Evolutionary conservation across 1,284 basidiomycete species (phyloP), one percentile per base, ranked within the genome.

Genomic region (Apiotrichum siamense): DNA sequence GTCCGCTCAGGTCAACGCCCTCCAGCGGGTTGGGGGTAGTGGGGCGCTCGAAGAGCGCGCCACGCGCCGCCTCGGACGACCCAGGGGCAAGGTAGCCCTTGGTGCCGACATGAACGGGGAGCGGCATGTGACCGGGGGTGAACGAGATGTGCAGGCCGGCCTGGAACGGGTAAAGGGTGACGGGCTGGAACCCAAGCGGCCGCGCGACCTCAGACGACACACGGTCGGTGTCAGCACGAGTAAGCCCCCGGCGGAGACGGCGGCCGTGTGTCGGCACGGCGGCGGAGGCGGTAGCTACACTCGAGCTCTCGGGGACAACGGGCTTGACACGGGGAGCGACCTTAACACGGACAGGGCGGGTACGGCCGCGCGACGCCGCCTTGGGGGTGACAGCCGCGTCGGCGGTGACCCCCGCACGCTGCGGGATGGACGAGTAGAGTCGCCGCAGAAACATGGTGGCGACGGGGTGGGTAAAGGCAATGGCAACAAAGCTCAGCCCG

Each of bases 351-450:
- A 52, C 44, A 47, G 52, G 55, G 36, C 55, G 55, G 17, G 49
- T 38, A 31, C 52, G 55, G 25, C 55, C 55, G 47, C 52, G 55
- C 31, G 55, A 50, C 23, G 40, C 29, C 23, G 51, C 31, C 29
- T 47, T 48, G 26, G 54, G 33, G n/a, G 48, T 43, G 13, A 42
- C 32, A 12, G 49, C 21, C 11, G 40, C 36, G 11, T 26, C 40
- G 7, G 50, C 32, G 7, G 40, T 27, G 7, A 25, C 7, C 17
- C 36, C 37, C n/a, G 47, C 42, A 23, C 40, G 47, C 37, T 51
- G 50, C n/a, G 59, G 48, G 17, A 57, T 42, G 10, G 66, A 66
- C 17, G 63, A 65, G 58, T 66, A 67, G 5, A 69, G 58, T 26
- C 66, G 57, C 44, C 66, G 61, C 15, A 62, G 48, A 18, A 69